Evolutionary conservation across 495 filamentous ascomycete species (phyloP), one percentile per base, ranked within the genome.

Genomic region (Penicillium flavigenum): DNA sequence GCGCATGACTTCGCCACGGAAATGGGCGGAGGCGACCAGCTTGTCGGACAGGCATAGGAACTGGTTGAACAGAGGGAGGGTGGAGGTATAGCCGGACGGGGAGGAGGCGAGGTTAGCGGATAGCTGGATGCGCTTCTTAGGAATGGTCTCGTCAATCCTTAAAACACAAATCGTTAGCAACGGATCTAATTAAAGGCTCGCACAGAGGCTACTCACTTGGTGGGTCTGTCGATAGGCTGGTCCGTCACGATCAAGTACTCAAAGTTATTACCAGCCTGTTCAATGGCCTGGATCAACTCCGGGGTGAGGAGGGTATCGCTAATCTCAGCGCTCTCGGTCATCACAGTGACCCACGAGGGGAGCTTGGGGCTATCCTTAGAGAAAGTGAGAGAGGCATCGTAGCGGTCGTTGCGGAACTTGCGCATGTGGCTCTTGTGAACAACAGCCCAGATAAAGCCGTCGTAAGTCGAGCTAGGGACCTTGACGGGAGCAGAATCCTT

Each of bases 401-500:
- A 98, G 62, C 95, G 87, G 51, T 96, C 94, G 34, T 95, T 88
- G 47, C 94, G 85, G 67, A 96, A 83, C 63, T 84, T 76, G 78
- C 88, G 90, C 93, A 98, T 97, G 69, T 81, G 72, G 65, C 90
- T 88, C 82, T 98, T 98, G 81, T 98, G 90, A 39, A 98, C 92
- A 62, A 98, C 72, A 31, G 92, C 95, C 83, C 86, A 98, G 59
- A 98, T 92, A 62, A 97, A 98, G 36, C 84, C 87, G 72, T 98
- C 95, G 64, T 87, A 96, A 17, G 76, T 72, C 60, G 88, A 92
- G 78, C 91, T 93, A 60, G 78, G 78, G 41, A 85, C 82, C 61
- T 79, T 80, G 16, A 78, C 42, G 29, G 71, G 65, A 7, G 70
- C 65, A n/a, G 66, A 55, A 56, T 76, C 73, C 54, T 70, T 73